These are phyloP conservation scores for Corylus heterophylla DNA, from an alignment of 306 rosid species.

Conservation along the genomic window DNA sequence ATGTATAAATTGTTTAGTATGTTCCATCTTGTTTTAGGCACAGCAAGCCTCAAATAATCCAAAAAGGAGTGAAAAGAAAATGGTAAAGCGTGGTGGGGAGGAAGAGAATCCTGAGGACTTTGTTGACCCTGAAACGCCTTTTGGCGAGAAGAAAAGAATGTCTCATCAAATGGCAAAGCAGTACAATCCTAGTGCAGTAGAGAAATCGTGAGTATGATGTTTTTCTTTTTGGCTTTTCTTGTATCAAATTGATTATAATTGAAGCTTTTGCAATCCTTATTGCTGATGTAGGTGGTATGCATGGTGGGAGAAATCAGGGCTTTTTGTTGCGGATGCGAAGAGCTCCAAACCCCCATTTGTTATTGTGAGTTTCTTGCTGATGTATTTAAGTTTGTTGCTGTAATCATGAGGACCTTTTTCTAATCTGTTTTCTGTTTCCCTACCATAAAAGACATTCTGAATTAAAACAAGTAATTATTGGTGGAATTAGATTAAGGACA, in stretches of 20 bases:
- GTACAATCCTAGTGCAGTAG: slow-evolving; percentile 72
- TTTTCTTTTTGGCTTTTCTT: slow-evolving; percentile 1
- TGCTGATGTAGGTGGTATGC: slow-evolving; percentile 76
- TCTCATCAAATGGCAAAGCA: slow-evolving; percentile 82
- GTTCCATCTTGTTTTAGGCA: slow-evolving; percentile 38
- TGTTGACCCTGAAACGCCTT: slow-evolving; percentile 72
- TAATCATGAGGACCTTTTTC: slow-evolving; percentile 2
- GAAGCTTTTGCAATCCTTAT: slow-evolving; percentile 12
- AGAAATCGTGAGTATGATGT: slow-evolving; percentile 68
- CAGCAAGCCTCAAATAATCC: slow-evolving; percentile 58
- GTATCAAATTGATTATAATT: slow-evolving; percentile 7
- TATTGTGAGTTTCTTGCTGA: slow-evolving; percentile 60
- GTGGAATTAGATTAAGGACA: neutral
- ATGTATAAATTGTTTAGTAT: slow-evolving; percentile 2
- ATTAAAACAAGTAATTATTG: neutral
- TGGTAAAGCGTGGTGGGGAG: slow-evolving; percentile 56
- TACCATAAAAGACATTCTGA: neutral
- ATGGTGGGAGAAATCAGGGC: slow-evolving; percentile 89
- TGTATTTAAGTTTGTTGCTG: slow-evolving; percentile 15
- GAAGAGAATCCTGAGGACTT: slow-evolving; percentile 77
- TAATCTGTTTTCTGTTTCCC: neutral
- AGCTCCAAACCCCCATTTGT: slow-evolving; percentile 85
- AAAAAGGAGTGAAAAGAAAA: slow-evolving; percentile 79
- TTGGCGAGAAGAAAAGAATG: slow-evolving; percentile 70
- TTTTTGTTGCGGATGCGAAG: slow-evolving; percentile 75